Base-by-base conservation (phyloP, 2,329 filamentous ascomycete genomes). In the Aspergillus fischeri region DNA sequence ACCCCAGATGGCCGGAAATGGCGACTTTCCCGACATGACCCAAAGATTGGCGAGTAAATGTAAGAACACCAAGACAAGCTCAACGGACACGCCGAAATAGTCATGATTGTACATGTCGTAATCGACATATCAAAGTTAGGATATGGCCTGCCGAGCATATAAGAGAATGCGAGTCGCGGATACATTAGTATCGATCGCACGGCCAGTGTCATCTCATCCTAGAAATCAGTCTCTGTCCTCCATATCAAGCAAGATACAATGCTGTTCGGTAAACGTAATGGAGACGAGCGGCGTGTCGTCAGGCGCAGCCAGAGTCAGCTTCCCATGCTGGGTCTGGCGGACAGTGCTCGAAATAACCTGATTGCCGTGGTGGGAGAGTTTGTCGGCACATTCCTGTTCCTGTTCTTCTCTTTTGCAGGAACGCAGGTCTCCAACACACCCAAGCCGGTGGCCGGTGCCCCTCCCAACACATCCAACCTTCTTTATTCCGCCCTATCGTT, bases 301-400 rank as follows among this genome's bases (percentile, higher is more conserved):
- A 44, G 52, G 0, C 38, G 21, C 21, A 54, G 44, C n/a, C 55
- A 25, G 21, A 49, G 49, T 24, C 58, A 70, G 63, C 63, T 74
- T 4, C 71, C 71, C 3, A 74, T 74, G 72, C 58, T 74, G 29
- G 61, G 63, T 32, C 56, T 75, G 8, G 68, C 71, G 0, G 69
- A 75, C 55, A 67, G 57, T 17, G 20, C 63, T 52, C 75, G 78
- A 24, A 77, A 78, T 52, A 78, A 81, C 62, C 59, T 78, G 49
- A 73, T 82, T 45, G 80, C 78, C 29, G 70, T 75, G 14, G 52
- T 78, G 9, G 78, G 79, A 21, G 81, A 84, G 66, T 80, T 82
- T 25, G 72, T 80, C 11, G 81, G 81, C 29, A 84, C 81, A 0
- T 78, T 80, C 42, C 63, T 80, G 59, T 81, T 80, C 65, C 69